Evolutionary conservation across 164 flowering plant species (phyloP), one percentile per base, ranked within the genome.

Genomic region (Piper betle): DNA sequence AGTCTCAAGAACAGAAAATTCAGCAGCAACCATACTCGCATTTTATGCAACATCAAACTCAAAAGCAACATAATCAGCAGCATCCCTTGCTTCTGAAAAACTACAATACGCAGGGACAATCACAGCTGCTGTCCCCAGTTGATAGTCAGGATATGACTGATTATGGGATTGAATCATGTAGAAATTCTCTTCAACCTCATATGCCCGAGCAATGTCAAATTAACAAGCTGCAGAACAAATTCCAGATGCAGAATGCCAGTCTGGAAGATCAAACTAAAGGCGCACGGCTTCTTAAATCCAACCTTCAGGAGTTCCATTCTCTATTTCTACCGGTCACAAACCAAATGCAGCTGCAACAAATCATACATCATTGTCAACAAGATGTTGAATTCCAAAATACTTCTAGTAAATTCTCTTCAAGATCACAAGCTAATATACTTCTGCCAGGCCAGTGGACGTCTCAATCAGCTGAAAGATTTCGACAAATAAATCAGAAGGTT

Each of bases 171-270:
- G 91, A 81, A 61, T 73, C 72, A 53, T 76, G 64, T 57, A 71
- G 62, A 66, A 87, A 81, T 66, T 70, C 62, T 70, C 37, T 82
- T 63, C n/a, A n/a, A n/a, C n/a, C n/a, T n/a, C 82, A 71, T 11
- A 68, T n/a, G n/a, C n/a, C 82, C 43, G 87, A 82, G 53, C 83
- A 78, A 2, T 84, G 78, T 61, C 86, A 81, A 33, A 71, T 79
- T 59, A 39, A 93, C 62, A 86, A 83, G 62, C 50, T 80, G 56
- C 88, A 84, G 66, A 77, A 76, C 61, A 94, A 87, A 54, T 82
- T 79, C 60, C 87, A 77, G 70, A 85, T 77, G 61, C 82, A 71
- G n/a, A 64, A 2, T 41, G 19, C 55, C 59, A 62, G 73, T 46
- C 41, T 73, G 62, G 89, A 70, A 57, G 80, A 76, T 64, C 70